phyloP scores from a whole-genome alignment of 495 filamentous ascomycete species.

The Halenospora varia region DNA sequence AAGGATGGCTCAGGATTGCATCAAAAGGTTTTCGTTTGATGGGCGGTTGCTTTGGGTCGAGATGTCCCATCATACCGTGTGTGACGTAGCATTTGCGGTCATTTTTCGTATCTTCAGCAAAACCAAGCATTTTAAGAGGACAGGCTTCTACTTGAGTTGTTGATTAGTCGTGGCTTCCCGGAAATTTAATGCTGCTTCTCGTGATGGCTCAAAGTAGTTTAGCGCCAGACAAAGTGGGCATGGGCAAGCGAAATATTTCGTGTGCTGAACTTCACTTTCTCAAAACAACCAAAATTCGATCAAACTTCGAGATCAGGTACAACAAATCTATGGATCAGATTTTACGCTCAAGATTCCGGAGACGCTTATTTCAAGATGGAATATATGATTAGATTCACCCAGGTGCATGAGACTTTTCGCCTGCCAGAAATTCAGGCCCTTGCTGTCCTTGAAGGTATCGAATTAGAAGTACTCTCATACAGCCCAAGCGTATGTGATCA shows the following conservation, averaged over 20 bases:
- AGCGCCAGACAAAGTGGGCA: background rate
- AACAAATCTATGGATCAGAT: background rate
- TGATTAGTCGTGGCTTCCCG: background rate
- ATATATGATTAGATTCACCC: slow-evolving; percentile 86
- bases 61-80: slow-evolving; percentile 56
- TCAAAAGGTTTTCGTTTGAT: slow-evolving; percentile 71
- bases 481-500: slow-evolving; percentile 57
- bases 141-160: too few relatives aligned
- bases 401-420: slow-evolving; percentile 87
- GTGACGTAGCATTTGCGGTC: slow-evolving; percentile 71
- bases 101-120: slow-evolving; percentile 15
- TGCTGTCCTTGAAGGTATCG: slow-evolving; percentile 61
- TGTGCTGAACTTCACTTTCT: background rate
- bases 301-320: background rate
- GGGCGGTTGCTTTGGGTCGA: slow-evolving; percentile 67
- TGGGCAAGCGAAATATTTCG: too few relatives aligned
- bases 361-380: slow-evolving; percentile 46
- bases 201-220: background rate
- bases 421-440: slow-evolving; percentile 81
- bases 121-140: slow-evolving; percentile 18
- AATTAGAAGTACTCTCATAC: slow-evolving; percentile 70
- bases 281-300: background rate
- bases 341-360: background rate
- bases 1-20: slow-evolving; percentile 61
- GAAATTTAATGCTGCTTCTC: background rate